A percentile compares a stretch with the other conserved stretches of the same genome.
Conservation (phyloP, 2,329 filamentous ascomycete genomes). For the Ophiostoma pallidulum region DNA sequence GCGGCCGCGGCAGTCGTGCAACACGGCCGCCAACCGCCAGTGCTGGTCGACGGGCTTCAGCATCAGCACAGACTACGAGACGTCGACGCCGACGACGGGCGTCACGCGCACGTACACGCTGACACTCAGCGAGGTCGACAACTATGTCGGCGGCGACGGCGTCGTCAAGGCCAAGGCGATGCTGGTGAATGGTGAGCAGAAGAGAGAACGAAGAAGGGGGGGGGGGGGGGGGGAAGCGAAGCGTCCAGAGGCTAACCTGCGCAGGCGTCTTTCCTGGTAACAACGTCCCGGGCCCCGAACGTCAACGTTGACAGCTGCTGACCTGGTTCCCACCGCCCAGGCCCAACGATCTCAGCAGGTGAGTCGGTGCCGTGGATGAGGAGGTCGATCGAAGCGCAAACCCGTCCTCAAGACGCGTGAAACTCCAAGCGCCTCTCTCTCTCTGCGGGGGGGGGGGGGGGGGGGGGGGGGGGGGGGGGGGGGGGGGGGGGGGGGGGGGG, state of each 20-base stretch:
- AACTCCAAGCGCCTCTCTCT: too few relatives aligned
- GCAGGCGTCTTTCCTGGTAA: constrained; percentile 10
- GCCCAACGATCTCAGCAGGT: constrained; percentile 8
- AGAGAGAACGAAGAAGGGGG: not conserved
- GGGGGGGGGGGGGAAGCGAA: too few relatives aligned
- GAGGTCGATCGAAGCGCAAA: too few relatives aligned
- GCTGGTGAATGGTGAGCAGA: constrained; percentile 16
- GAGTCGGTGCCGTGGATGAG: not conserved
- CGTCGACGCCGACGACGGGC: constrained; percentile 14
- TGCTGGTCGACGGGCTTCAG: constrained; percentile 18
- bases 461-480: too few relatives aligned
- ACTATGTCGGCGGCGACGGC: constrained; percentile 17
- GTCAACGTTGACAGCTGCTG: too few relatives aligned
- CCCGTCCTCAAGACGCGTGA: too few relatives aligned
- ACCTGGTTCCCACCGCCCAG: not conserved
- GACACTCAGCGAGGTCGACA: constrained; percentile 14
- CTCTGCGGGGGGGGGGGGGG: too few relatives aligned
- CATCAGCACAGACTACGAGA: constrained; percentile 19
- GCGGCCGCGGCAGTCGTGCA: constrained; percentile 10
- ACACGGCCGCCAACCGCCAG: constrained; percentile 13
- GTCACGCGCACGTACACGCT: constrained; percentile 16
- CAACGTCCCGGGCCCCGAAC: too few relatives aligned
- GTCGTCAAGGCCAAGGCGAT: constrained; percentile 16
- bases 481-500: too few relatives aligned
- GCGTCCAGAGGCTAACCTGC: not conserved